Conservation (phyloP, 495 filamentous ascomycete species). For the Penicillium coffeae region DNA sequence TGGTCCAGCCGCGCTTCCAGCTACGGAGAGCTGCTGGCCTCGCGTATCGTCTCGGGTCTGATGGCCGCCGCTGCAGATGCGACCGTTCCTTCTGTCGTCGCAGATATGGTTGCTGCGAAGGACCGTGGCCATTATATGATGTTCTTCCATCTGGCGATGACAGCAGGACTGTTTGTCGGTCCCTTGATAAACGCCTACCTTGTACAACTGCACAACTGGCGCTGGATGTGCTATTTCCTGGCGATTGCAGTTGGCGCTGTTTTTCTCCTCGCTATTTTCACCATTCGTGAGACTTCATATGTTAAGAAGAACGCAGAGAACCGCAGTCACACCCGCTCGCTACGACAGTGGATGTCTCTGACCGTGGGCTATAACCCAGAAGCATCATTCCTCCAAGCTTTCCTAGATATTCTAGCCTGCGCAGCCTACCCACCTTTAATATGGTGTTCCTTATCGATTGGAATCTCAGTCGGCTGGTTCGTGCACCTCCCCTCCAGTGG, state of each 20-base stretch:
- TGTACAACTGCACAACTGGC: conserved; percentile 26
- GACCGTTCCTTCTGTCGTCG: conserved; percentile 28
- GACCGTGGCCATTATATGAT: conserved; percentile 35
- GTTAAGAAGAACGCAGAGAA: neutral
- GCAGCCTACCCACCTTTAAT: conserved; percentile 28
- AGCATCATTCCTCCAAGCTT: conserved; percentile 22
- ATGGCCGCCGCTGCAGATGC: conserved; percentile 28
- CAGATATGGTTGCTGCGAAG: conserved; percentile 27
- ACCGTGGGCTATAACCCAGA: conserved; percentile 21
- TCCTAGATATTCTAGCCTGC: conserved; percentile 21
- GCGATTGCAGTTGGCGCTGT: conserved; percentile 18
- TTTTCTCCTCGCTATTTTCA: conserved; percentile 21
- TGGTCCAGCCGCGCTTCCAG: conserved; percentile 24
- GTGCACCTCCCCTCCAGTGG: no score
- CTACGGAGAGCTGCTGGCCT: conserved; percentile 25
- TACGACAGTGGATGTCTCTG: conserved; percentile 25
- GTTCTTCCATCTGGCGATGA: conserved; percentile 33
- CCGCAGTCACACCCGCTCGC: conserved; percentile 8
- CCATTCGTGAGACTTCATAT: conserved; percentile 28
- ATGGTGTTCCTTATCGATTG: conserved; percentile 28
- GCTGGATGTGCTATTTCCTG: conserved; percentile 33
- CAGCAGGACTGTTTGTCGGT: conserved; percentile 27
- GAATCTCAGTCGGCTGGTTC: conserved; percentile 30
- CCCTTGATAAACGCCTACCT: conserved; percentile 33
- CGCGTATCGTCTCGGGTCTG: conserved; percentile 29